Base-by-base conservation (phyloP, 768 basidiomycete species). In the Tremella fuciformis region DNA sequence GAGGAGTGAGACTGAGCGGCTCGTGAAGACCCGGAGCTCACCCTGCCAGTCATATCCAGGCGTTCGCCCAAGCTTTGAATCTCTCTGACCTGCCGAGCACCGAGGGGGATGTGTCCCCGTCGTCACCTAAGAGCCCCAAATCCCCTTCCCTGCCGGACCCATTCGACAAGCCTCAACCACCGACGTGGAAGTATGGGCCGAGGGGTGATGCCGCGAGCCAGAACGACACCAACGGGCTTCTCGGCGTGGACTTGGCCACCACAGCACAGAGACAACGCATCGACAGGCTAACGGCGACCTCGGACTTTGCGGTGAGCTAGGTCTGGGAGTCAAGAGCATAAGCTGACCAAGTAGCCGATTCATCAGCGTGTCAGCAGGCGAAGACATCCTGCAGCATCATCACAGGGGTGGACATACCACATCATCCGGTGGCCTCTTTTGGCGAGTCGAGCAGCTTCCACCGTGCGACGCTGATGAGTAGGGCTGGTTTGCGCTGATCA, bases 381-480 rank as follows among this genome's bases (percentile, higher is more conserved):
- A 80, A 73, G 56, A 39, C 38, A n/a, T 29, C 69, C 79, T 3
- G 70, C 71, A 57, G 34, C 71, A 42, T 40, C 63, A 60, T 21
- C 62, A 16, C 85, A 86, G 69, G 91, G 91, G 57, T 86, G 84
- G 81, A 75, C 87, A 34, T 93, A 85, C 70, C 79, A 91, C 40
- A 76, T 93, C 22, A 79, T 92, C 19, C 82, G 91, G 59, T 93
- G 91, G 91, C 91, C 92, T 1, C 77, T 94, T 25, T 79, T 96
- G 65, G 70, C 69, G 60, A n/a, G 65, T 53, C 34, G 2, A 15
- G 39, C 8, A 9, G 11, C 46, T 55, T 55, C 16, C 11, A 8
- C 21, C 48, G 22, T 1, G 19, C 40, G 44, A 38, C 13, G 47
- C 57, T 50, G 22, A 46, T 9, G n/a, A 15, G n/a, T 63, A 96